A percentile compares a stretch with the other conserved stretches of the same genome.
Conservation (phyloP, 2,329 filamentous ascomycete genomes). For the Trichoderma atrobrunneum region DNA sequence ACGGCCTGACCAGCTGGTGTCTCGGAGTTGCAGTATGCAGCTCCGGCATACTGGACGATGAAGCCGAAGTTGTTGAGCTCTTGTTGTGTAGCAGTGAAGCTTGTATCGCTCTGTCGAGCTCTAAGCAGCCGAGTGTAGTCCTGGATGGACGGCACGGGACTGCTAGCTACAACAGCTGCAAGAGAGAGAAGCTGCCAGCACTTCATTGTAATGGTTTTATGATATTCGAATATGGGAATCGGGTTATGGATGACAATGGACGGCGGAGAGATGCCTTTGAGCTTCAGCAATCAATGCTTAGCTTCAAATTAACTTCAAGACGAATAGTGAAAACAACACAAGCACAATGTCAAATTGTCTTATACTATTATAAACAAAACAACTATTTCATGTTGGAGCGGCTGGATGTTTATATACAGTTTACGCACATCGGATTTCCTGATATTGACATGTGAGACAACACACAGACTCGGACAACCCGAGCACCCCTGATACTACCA, state of each 20-base stretch:
- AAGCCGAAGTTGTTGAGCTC: constrained; percentile 43
- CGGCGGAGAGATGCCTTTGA: neutral
- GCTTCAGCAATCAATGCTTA: neutral
- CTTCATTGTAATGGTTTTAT: neutral
- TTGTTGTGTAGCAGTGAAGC: constrained; percentile 23
- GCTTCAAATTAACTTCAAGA: neutral
- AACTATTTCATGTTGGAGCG: neutral
- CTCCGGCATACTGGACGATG: constrained; percentile 51
- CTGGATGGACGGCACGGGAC: constrained; percentile 25
- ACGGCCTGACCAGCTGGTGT: constrained; percentile 38
- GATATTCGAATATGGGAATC: neutral
- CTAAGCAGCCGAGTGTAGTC: constrained; percentile 31
- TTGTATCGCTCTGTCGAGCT: constrained; percentile 26
- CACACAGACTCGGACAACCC: constrained; percentile 3
- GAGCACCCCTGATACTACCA: constrained; percentile 6
- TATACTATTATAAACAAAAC: neutral
- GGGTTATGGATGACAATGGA: neutral
- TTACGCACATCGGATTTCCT: neutral
- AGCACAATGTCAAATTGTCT: neutral
- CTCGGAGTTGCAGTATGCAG: constrained; percentile 53
- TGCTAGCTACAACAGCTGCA: constrained; percentile 28
- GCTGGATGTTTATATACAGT: neutral
- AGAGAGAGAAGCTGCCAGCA: constrained; percentile 27
- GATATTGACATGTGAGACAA: neutral
- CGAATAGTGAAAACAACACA: neutral